A percentile compares a stretch with the other conserved stretches of the same genome.
Evolutionary conservation across 306 rosid genomes (phyloP).

Genomic region (Morella rubra): DNA sequence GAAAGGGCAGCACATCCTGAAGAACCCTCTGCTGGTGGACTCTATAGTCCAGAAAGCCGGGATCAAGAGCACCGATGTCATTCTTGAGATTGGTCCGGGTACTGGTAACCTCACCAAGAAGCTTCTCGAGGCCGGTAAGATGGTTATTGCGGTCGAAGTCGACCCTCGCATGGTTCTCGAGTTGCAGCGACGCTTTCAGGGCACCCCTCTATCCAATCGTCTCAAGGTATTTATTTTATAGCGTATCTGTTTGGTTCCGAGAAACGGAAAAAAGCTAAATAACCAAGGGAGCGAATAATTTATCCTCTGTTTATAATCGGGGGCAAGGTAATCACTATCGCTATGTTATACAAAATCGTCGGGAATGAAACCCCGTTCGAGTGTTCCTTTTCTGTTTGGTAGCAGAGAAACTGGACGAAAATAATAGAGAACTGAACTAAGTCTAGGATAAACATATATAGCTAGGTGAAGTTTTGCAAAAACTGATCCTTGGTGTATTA

Average conservation of each 20-base stretch:
- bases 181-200: constrained; percentile 73
- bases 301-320: neutral
- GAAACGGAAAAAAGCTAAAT: neutral
- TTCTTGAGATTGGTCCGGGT: constrained; percentile 65
- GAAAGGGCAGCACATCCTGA: constrained; percentile 61
- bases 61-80: constrained; percentile 47
- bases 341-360: neutral
- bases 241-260: neutral
- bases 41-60: constrained; percentile 56
- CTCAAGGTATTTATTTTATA: constrained; percentile 44
- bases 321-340: neutral
- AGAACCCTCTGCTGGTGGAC: constrained; percentile 51
- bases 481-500: neutral
- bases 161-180: constrained; percentile 97
- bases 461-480: neutral
- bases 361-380: neutral
- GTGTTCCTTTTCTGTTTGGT: neutral
- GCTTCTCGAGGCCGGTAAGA: constrained; percentile 65
- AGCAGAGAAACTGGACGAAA: neutral
- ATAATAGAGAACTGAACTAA: neutral
- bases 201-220: constrained; percentile 61
- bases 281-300: neutral
- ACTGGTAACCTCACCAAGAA: constrained; percentile 65
- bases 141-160: constrained; percentile 76
- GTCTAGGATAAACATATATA: neutral